Conservation (phyloP, 2,329 filamentous ascomycete genomes). For the Trichoderma polysporum region DNA sequence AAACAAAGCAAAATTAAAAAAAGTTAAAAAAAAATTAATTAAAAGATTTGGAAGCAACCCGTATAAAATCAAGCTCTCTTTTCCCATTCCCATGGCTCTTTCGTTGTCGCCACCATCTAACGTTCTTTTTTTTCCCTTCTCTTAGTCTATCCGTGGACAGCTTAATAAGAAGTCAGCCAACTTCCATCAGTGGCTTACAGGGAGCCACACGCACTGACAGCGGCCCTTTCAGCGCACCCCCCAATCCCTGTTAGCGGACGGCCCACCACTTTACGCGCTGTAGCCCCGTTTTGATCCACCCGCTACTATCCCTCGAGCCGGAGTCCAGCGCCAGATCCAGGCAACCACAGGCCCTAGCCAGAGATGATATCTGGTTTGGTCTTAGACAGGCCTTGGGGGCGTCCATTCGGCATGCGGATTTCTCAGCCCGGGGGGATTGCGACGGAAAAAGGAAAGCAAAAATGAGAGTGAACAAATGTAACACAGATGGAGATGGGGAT, state of each 20-base stretch:
- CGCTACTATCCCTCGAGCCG: constrained; percentile 13
- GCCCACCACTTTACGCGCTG: constrained; percentile 20
- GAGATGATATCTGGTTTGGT: constrained; percentile 21
- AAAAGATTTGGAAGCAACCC: not conserved
- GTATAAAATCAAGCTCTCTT: not conserved
- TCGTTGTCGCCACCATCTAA: not conserved
- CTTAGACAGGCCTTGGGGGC: constrained; percentile 16
- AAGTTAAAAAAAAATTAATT: not conserved
- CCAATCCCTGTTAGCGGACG: constrained; percentile 19
- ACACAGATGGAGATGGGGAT: constrained; percentile 1
- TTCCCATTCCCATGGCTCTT: not conserved
- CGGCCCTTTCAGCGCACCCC: not conserved
- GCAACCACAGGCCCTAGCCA: constrained; percentile 35
- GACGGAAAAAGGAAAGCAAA: not conserved
- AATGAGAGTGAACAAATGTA: not conserved
- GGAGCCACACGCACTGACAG: constrained; percentile 13
- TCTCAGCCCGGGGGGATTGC: not conserved
- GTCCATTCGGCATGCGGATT: constrained; percentile 13
- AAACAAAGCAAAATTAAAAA: not conserved
- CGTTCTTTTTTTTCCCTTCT: not conserved
- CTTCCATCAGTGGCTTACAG: constrained; percentile 17
- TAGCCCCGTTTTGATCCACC: not conserved
- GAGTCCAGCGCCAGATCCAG: constrained; percentile 30
- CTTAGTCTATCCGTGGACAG: no score
- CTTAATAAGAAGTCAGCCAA: not conserved